Evolutionary conservation across 371 early-diverging fungal species (phyloP).

Genomic region (Saksenaea oblongispora): DNA sequence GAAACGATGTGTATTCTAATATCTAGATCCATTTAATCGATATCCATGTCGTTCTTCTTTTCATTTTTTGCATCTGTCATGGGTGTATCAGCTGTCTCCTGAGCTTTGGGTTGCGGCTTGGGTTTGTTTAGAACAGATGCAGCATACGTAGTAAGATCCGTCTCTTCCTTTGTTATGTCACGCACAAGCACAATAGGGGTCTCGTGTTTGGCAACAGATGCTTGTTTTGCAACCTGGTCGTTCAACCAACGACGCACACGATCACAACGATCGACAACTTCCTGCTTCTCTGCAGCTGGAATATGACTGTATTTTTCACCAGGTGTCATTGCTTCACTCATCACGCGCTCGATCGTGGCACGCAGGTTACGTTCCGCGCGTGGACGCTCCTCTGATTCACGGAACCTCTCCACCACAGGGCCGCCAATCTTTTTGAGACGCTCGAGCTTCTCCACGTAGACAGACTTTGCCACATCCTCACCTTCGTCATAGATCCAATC

Average conservation of each 20-base stretch:
- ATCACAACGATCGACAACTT: slow-evolving; percentile 73
- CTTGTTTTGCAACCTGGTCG: slow-evolving; percentile 75
- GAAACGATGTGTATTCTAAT: no score
- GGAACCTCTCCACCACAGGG: slow-evolving; percentile 80
- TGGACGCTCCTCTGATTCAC: slow-evolving; percentile 87
- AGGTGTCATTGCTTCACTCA: slow-evolving; percentile 68
- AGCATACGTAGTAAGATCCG: slow-evolving; percentile 59
- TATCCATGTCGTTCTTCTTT: slow-evolving; percentile 67
- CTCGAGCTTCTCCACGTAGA: slow-evolving; percentile 82
- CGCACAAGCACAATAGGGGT: slow-evolving; percentile 69
- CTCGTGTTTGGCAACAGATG: slow-evolving; percentile 72
- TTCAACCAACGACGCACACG: slow-evolving; percentile 90
- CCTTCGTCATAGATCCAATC: slow-evolving; percentile 98
- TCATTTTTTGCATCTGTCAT: slow-evolving; percentile 34
- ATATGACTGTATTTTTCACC: slow-evolving; percentile 92
- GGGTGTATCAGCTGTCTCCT: slow-evolving; percentile 37
- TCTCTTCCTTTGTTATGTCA: slow-evolving; percentile 79
- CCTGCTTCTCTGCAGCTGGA: slow-evolving; percentile 81
- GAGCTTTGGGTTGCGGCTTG: slow-evolving; percentile 46
- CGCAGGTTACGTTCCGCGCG: slow-evolving; percentile 78
- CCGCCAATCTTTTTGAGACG: slow-evolving; percentile 82
- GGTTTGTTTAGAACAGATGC: slow-evolving; percentile 87
- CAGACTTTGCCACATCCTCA: slow-evolving; percentile 88
- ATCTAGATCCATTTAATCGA: slow-evolving; percentile 48
- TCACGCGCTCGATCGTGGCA: slow-evolving; percentile 72